Conservation (phyloP, 106 monocot genomes). For the Agapanthus africanus region DNA sequence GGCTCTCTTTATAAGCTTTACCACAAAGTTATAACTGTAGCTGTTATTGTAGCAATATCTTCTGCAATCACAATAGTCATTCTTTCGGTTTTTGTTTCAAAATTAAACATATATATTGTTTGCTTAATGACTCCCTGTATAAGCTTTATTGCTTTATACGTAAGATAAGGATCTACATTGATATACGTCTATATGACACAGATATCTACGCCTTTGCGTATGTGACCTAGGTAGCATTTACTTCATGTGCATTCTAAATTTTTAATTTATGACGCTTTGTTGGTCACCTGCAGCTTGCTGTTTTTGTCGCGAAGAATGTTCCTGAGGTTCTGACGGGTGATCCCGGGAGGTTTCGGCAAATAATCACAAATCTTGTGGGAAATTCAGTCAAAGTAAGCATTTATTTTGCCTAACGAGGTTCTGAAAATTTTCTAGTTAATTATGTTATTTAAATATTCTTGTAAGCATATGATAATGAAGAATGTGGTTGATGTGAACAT, state of each 20-base stretch:
- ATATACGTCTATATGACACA: not conserved
- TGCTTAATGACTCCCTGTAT: not conserved
- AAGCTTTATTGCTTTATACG: not conserved
- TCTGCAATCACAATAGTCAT: too few relatives aligned
- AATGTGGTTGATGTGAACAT: not conserved
- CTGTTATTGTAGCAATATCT: not conserved
- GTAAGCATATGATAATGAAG: not conserved
- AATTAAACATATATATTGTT: not conserved
- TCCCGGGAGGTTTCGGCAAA: slow-evolving; percentile 93
- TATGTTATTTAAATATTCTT: not conserved
- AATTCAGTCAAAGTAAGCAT: slow-evolving; percentile 83
- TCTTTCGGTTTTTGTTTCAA: too few relatives aligned
- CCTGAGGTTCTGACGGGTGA: slow-evolving; percentile 83
- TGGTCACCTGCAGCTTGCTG: slow-evolving; percentile 64
- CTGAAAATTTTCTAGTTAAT: too few relatives aligned
- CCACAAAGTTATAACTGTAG: not conserved
- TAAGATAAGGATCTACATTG: not conserved
- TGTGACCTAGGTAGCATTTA: too few relatives aligned
- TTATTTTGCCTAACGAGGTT: too few relatives aligned
- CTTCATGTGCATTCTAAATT: not conserved
- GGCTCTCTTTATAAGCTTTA: too few relatives aligned
- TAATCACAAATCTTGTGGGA: slow-evolving; percentile 95
- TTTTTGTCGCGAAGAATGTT: slow-evolving; percentile 76
- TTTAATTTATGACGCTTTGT: slow-evolving; percentile 3
- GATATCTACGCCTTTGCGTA: not conserved